Conservation (phyloP, 2,329 filamentous ascomycete genomes). For the Dactylellina sp. region DNA sequence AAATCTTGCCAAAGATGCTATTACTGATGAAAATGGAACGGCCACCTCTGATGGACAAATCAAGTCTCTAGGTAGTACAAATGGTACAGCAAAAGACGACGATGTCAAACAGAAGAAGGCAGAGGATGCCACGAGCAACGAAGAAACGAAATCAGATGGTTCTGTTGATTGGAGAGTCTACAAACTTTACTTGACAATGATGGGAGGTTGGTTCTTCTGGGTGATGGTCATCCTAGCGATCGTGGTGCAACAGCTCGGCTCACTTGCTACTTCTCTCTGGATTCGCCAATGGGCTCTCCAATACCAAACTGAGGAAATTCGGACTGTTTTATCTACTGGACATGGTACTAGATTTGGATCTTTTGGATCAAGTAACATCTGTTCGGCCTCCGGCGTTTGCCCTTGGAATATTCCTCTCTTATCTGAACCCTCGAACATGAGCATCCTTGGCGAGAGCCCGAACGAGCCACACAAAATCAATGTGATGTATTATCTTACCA, state of each 20-base stretch:
- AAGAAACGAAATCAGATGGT: constrained; percentile 84
- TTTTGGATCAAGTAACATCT: constrained; percentile 46
- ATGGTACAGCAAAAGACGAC: constrained; percentile 63
- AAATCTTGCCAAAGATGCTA: constrained; percentile 33
- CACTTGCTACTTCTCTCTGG: constrained; percentile 91
- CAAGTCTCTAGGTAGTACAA: constrained; percentile 48
- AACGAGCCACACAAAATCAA: constrained; percentile 72
- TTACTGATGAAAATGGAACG: constrained; percentile 22
- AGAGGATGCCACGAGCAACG: constrained; percentile 66
- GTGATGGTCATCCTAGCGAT: constrained; percentile 79
- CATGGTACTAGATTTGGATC: constrained; percentile 65
- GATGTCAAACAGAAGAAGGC: constrained; percentile 66
- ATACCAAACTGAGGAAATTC: constrained; percentile 45
- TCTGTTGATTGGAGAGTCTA: constrained; percentile 90
- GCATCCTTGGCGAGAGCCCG: constrained; percentile 64
- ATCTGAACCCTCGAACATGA: constrained; percentile 29
- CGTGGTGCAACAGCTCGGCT: constrained; percentile 81
- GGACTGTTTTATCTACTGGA: constrained; percentile 17
- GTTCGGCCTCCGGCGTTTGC: constrained; percentile 66
- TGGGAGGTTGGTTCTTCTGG: constrained; percentile 99
- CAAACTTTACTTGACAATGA: constrained; percentile 83
- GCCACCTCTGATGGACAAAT: constrained; percentile 28
- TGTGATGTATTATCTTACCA: constrained; percentile 81
- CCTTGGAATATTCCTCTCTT: constrained; percentile 64
- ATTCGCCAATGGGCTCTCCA: constrained; percentile 77